phyloP scores from a whole-genome alignment of 2,329 filamentous ascomycete species.

The Ophiocordyceps robertsii region DNA sequence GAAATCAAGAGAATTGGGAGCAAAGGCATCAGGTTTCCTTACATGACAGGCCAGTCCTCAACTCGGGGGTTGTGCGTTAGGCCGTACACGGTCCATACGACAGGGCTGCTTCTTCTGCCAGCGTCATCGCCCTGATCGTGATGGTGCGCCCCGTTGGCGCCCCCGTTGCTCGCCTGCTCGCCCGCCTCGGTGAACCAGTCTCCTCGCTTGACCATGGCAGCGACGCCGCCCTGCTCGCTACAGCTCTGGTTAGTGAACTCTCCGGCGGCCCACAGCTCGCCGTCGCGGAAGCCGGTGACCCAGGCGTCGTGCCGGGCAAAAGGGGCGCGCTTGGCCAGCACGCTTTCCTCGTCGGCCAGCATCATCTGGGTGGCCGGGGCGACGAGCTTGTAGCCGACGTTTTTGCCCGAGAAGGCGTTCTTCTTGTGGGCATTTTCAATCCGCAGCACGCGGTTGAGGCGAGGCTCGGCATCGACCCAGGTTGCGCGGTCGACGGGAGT shows the following conservation, averaged over 20 bases:
- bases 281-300: slow-evolving; percentile 35
- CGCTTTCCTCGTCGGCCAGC: slow-evolving; percentile 29
- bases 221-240: slow-evolving; percentile 27
- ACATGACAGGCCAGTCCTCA: slow-evolving; percentile 39
- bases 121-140: slow-evolving; percentile 5
- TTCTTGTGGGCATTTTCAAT: slow-evolving; percentile 30
- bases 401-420: slow-evolving; percentile 34
- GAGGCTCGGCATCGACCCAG: slow-evolving; percentile 38
- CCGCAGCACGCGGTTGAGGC: slow-evolving; percentile 34
- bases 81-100: slow-evolving; percentile 35
- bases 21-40: slow-evolving; percentile 11
- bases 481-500: slow-evolving; percentile 29
- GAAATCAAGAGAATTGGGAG: too few relatives aligned
- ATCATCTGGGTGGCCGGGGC: slow-evolving; percentile 31
- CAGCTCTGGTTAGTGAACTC: slow-evolving; percentile 37
- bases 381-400: slow-evolving; percentile 34
- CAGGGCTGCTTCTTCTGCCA: slow-evolving; percentile 13
- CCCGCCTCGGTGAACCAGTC: slow-evolving; percentile 28
- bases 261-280: slow-evolving; percentile 36
- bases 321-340: slow-evolving; percentile 26
- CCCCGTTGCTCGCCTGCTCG: slow-evolving; percentile 3
- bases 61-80: slow-evolving; percentile 34
- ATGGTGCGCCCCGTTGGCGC: background rate
- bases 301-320: slow-evolving; percentile 33
- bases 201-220: slow-evolving; percentile 30